Base-by-base conservation (phyloP, 371 early-diverging fungal genomes). In the Lichtheimia ornata region DNA sequence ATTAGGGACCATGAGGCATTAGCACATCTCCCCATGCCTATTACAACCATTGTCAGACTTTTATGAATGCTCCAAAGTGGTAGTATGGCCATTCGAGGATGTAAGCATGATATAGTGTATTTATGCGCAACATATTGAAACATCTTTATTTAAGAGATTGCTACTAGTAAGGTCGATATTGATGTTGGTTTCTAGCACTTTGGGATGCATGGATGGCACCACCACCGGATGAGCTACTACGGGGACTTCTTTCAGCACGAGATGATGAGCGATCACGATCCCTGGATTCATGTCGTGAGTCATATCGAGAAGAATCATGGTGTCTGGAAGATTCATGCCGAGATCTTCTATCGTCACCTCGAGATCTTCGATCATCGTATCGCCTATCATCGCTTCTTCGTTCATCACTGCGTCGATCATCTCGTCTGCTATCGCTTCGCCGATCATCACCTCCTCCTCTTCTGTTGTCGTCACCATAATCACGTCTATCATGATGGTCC, bases 161-260 rank as follows among this genome's bases (percentile, higher is more conserved):
- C 52, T 15, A 22, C 15, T 55, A 74, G 51, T 78, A 78, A 18
- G 79, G 79, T 27, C 75, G 73, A 44, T 78, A 72, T 45, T 71
- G 71, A 25, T 64, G 64, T 35, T 66, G 72, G 35, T 64, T 77
- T 62, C 72, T 69, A 42, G 67, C 62, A 42, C 63, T 62, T 28
- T 69, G 70, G 40, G 75, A 71, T n/a, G 75, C 71, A 70, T 78
- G 73, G 20, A 75, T 53, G 18, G 75, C 71, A 14, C 79, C 78
- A 22, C 71, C 65, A 27, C 63, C 65, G 9, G 28, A 25, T 35
- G 45, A 52, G 11, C 35, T 35, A 35, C 35, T 35, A 35, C 11
- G 35, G 0, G 35, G 35, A 35, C 35, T 35, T 35, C 35, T 35
- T 35, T 35, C 35, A 9, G 35, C 35, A 35, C 35, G 35, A 9